phyloP scores from a whole-genome alignment of 192 early-diverging fungal species.

The Backusella luteola region DNA sequence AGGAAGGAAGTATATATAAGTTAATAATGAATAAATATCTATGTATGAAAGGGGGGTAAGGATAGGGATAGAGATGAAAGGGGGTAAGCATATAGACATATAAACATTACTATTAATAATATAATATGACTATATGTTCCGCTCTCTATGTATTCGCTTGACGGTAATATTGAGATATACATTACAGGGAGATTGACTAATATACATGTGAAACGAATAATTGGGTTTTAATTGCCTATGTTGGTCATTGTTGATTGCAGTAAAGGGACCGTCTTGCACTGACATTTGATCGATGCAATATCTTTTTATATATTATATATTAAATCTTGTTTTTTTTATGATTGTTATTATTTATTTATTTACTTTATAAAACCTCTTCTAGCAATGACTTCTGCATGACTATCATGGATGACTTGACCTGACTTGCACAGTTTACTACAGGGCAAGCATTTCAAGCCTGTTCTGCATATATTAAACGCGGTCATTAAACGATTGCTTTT shows the following conservation, averaged over 20 bases:
- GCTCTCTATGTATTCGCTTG: neutral
- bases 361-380: conserved; percentile 75
- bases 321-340: neutral
- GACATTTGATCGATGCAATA: neutral
- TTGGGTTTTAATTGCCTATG: conserved; percentile 13
- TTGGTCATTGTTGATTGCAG: neutral
- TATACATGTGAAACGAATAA: conserved; percentile 68
- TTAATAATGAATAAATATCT: neutral
- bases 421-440: conserved; percentile 50
- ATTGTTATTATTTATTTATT: neutral
- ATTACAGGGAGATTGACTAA: conserved; percentile 75
- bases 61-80: neutral
- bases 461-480: conserved; percentile 44
- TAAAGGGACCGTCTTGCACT: conserved; percentile 4
- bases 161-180: conserved; percentile 13
- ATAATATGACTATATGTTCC: neutral
- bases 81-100: neutral
- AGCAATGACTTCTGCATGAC: conserved; percentile 88
- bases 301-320: conserved; percentile 4
- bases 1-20: neutral
- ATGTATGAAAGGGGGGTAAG: neutral
- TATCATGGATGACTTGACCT: conserved; percentile 77
- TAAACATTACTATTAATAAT: neutral
- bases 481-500: neutral
- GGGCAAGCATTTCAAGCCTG: conserved; percentile 84